Evolutionary conservation across 2,329 filamentous ascomycete species (phyloP).

Genomic region (Niveomyces coronatus): DNA sequence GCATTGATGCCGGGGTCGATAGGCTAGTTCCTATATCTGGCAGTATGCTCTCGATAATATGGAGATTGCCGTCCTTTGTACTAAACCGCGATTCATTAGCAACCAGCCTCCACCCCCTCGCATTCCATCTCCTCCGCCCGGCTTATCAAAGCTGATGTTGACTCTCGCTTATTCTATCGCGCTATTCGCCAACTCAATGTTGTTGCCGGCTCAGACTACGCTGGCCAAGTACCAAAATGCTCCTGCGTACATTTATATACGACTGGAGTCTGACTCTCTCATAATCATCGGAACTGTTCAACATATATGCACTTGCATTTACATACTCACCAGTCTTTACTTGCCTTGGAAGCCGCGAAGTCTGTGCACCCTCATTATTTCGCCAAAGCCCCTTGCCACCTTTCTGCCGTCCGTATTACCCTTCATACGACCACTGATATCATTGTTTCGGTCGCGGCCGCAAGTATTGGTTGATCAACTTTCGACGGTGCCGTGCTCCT

Average conservation of each 20-base stretch:
- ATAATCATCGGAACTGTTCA: background rate
- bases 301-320: background rate
- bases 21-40: no score
- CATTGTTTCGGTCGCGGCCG: constrained; percentile 3
- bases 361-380: constrained; percentile 8
- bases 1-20: background rate
- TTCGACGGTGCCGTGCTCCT: constrained; percentile 2
- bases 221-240: no score
- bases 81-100: background rate
- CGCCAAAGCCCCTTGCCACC: constrained; percentile 8
- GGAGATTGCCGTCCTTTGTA: no score
- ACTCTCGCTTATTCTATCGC: constrained; percentile 6
- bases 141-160: constrained; percentile 9
- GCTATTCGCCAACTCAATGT: background rate
- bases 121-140: background rate
- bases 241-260: no score
- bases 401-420: constrained; percentile 4
- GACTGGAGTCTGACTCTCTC: no score
- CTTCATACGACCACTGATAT: background rate
- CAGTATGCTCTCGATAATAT: no score
- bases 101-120: background rate
- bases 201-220: background rate
- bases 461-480: constrained; percentile 1
- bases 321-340: background rate
- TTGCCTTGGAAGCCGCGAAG: constrained; percentile 4